Conservation (phyloP, 2,329 filamentous ascomycete species). For the Lomentospora prolificans region DNA sequence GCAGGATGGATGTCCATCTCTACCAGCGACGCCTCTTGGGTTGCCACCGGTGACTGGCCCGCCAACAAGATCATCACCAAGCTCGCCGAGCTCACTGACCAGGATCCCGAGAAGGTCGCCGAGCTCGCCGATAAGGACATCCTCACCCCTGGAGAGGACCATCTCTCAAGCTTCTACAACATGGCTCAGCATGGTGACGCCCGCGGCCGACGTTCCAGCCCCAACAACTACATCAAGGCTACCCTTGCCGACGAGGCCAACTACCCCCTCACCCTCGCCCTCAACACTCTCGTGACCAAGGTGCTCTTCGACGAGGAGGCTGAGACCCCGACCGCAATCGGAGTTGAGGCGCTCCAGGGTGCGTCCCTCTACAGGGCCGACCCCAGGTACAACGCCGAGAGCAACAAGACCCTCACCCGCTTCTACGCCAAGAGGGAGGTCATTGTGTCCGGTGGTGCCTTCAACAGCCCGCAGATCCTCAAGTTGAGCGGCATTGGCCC, state of each 20-base stretch:
- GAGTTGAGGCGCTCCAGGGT: conserved; percentile 25
- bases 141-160: conserved; percentile 11
- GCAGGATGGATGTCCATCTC: conserved; percentile 8
- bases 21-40: conserved; percentile 6
- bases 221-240: conserved; percentile 6
- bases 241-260: conserved; percentile 18
- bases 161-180: conserved; percentile 12
- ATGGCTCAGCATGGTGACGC: conserved; percentile 12
- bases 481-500: conserved; percentile 27
- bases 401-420: conserved; percentile 14
- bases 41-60: conserved; percentile 33
- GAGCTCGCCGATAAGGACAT: conserved; percentile 12
- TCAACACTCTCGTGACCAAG: conserved; percentile 23
- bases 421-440: conserved; percentile 20
- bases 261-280: conserved; percentile 25
- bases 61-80: conserved; percentile 28
- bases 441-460: conserved; percentile 25
- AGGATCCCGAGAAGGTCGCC: conserved; percentile 6
- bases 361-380: conserved; percentile 31
- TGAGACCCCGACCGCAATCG: conserved; percentile 19
- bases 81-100: conserved; percentile 16
- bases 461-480: conserved; percentile 26
- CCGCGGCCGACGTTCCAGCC: conserved; percentile 8
- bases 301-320: conserved; percentile 18
- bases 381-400: conserved; percentile 23